Percentiles rank a stretch among this genome's conserved stretches.
Conservation (phyloP, 805 yeast genomes). For the Danielia reshetovae region DNA sequence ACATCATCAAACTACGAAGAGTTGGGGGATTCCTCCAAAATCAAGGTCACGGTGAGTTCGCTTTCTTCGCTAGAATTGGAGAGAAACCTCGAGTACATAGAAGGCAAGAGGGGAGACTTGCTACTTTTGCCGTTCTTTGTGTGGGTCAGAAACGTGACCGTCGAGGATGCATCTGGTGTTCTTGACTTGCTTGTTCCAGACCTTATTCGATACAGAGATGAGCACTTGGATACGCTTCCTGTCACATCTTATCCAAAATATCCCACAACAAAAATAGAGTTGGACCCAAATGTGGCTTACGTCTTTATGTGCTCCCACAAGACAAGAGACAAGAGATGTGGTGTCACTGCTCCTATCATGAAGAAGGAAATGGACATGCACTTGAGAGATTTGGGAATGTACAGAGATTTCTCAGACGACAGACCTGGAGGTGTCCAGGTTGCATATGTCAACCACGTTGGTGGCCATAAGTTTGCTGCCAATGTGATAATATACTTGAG, state of each 20-base stretch:
- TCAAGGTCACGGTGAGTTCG: constrained; percentile 55
- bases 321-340: constrained; percentile 91
- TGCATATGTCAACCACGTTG: constrained; percentile 77
- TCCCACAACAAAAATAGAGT: constrained; percentile 29
- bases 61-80: constrained; percentile 43
- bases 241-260: constrained; percentile 10
- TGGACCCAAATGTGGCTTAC: constrained; percentile 35
- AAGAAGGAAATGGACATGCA: constrained; percentile 71
- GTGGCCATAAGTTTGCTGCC: constrained; percentile 95
- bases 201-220: constrained; percentile 25
- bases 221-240: constrained; percentile 7
- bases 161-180: constrained; percentile 40
- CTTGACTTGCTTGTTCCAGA: constrained; percentile 42
- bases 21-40: constrained; percentile 20
- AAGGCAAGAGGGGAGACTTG: constrained; percentile 51
- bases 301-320: constrained; percentile 83
- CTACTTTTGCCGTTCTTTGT: constrained; percentile 71
- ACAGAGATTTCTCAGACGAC: constrained; percentile 73
- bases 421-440: constrained; percentile 74
- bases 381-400: constrained; percentile 65
- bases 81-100: constrained; percentile 38
- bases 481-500: constrained; percentile 75
- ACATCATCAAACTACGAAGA: constrained; percentile 15
- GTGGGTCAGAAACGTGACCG: constrained; percentile 54
- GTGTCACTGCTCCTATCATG: constrained; percentile 89